These are phyloP conservation scores for Morella rubra DNA, from an alignment of 306 rosid genomes.

Conservation along the genomic window DNA sequence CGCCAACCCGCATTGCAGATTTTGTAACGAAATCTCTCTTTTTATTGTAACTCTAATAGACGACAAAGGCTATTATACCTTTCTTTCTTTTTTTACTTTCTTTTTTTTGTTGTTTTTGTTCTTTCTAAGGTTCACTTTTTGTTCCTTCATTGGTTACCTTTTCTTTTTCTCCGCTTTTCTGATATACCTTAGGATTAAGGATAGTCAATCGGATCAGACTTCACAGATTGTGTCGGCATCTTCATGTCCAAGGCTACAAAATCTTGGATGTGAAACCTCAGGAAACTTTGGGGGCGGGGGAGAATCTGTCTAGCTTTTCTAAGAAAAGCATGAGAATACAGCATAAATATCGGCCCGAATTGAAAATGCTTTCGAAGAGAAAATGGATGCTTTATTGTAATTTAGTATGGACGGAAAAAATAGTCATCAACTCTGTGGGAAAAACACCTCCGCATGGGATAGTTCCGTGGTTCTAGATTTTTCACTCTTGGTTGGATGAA, in stretches of 20 bases:
- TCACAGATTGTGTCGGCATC: neutral
- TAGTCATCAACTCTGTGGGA: too few species aligned
- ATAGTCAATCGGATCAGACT: conserved; percentile 15
- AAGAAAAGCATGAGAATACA: too few species aligned
- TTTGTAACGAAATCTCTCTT: conserved; percentile 11
- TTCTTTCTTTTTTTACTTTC: neutral
- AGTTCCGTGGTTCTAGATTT: too few species aligned
- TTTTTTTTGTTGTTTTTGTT: too few species aligned
- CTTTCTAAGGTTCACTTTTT: neutral
- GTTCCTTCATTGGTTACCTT: conserved; percentile 8
- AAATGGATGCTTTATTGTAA: too few species aligned
- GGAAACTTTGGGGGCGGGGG: neutral
- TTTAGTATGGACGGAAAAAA: too few species aligned
- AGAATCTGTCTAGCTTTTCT: too few species aligned
- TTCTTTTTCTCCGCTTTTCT: neutral
- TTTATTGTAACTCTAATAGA: neutral
- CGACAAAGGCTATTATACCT: neutral
- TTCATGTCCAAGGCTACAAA: neutral
- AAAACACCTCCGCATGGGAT: too few species aligned
- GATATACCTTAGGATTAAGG: conserved; percentile 5
- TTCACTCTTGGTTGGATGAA: too few species aligned
- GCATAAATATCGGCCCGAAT: too few species aligned
- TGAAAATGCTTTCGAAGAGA: too few species aligned
- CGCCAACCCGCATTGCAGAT: conserved; percentile 8
- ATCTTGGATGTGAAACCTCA: neutral